Evolutionary conservation across 768 basidiomycete species (phyloP), one percentile per base, ranked within the genome.

Genomic region (Suillus fuscotomentosus): DNA sequence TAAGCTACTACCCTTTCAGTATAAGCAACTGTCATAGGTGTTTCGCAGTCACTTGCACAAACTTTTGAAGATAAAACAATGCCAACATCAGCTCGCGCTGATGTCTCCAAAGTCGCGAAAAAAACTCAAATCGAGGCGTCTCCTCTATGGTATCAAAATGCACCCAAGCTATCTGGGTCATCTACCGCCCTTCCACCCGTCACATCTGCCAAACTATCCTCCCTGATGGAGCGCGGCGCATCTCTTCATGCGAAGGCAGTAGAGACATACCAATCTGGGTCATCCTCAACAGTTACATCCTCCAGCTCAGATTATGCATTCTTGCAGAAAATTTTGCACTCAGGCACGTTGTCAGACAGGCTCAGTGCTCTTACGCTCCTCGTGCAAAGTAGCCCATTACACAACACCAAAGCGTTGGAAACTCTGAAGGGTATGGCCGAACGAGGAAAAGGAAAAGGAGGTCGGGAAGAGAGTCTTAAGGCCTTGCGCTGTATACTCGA

Each of bases 401-500:
- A 97, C 72, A 94, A 96, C 70, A 84, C 83, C 9, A 88, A 88
- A 68, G 91, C 94, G 0, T 77, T 97, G 60, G 92, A 94, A 63
- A 84, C 82, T 3, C 76, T 98, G 62, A 86, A 87, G 72, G 77
- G 76, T 3, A 88, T 97, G 89, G 87, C 91, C 1, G 91, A 92
- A 71, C 79, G 84, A 42, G 89, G 90, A 0, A 87, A 90, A 65
- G 89, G 88, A 0, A 94, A 93, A 70, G 94, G 94, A 47, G 93
- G 94, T 3, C 83, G 96, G n/a, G 95, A 95, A 60, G 96, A 98
- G 79, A 88, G 91, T 69, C 74, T 97, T 51, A 95, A 96, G 68
- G 95, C 96, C 3, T 73, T 97, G 62, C 83, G 96, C 50, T 97
- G 95, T 66, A 82, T 99, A 64, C 89, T 93, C 39, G 97, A 99